Conservation (phyloP, 192 early-diverging fungal species). For the Entophlyctis luteolus region DNA sequence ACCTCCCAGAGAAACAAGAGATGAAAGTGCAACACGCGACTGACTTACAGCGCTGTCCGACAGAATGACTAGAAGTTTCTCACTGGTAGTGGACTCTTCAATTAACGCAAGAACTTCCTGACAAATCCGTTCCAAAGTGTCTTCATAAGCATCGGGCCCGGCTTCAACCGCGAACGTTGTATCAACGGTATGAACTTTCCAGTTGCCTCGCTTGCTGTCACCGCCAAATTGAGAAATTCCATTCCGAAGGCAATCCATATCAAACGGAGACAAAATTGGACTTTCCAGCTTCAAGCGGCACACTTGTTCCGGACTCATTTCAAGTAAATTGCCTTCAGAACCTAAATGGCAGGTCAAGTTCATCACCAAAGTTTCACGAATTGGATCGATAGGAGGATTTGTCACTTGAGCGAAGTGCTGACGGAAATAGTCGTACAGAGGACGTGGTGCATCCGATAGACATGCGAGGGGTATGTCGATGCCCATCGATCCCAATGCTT, state of each 20-base stretch:
- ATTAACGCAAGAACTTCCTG: slow-evolving; percentile 79
- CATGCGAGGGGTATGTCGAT: slow-evolving; percentile 94
- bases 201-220: slow-evolving; percentile 50
- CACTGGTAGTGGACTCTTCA: slow-evolving; percentile 45
- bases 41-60: slow-evolving; percentile 65
- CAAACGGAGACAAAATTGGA: slow-evolving; percentile 79
- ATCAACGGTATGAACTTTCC: slow-evolving; percentile 79
- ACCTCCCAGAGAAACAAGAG: slow-evolving; percentile 82
- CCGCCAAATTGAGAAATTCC: slow-evolving; percentile 50
- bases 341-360: slow-evolving; percentile 93
- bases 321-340: slow-evolving; percentile 89
- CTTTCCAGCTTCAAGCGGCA: slow-evolving; percentile 77
- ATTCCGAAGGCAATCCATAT: slow-evolving; percentile 73
- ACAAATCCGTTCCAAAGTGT: slow-evolving; percentile 83
- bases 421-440: slow-evolving; percentile 95
- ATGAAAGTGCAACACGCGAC: slow-evolving; percentile 75
- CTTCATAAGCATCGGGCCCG: slow-evolving; percentile 72
- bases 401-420: slow-evolving; percentile 98
- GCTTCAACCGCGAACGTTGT: slow-evolving; percentile 76
- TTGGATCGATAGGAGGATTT: slow-evolving; percentile 98
- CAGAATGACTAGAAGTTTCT: slow-evolving; percentile 75
- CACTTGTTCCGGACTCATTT: slow-evolving; percentile 74
- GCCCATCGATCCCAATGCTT: slow-evolving; percentile 97
- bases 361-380: slow-evolving; percentile 98
- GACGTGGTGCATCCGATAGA: slow-evolving; percentile 77